Conservation (phyloP, 352 stramenopile species). For the Bremia lactucae region DNA sequence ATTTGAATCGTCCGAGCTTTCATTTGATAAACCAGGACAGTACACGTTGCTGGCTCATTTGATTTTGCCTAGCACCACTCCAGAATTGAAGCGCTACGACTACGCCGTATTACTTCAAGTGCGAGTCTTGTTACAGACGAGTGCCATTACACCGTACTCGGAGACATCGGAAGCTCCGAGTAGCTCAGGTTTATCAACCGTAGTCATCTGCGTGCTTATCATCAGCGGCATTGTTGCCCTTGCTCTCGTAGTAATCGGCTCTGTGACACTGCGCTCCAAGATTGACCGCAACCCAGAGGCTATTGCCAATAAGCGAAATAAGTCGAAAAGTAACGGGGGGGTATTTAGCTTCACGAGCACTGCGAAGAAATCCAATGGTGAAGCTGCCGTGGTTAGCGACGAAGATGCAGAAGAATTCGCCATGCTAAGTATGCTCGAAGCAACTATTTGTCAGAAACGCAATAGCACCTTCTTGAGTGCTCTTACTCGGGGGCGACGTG, state of each 20-base stretch:
- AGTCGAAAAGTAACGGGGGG: slow-evolving; percentile 13
- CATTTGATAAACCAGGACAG: slow-evolving; percentile 33
- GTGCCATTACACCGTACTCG: slow-evolving; percentile 25
- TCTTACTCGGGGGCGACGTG: slow-evolving; percentile 17
- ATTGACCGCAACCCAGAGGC: slow-evolving; percentile 17
- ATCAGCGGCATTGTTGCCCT: slow-evolving; percentile 60
- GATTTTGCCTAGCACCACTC: slow-evolving; percentile 35
- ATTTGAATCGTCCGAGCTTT: slow-evolving; percentile 48
- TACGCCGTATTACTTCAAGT: slow-evolving; percentile 51
- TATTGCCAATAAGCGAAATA: slow-evolving; percentile 11
- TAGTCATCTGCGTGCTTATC: slow-evolving; percentile 53
- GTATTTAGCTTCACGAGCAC: slow-evolving; percentile 29
- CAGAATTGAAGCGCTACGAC: slow-evolving; percentile 43
- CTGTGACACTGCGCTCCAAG: slow-evolving; percentile 50
- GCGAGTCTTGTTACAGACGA: slow-evolving; percentile 20
- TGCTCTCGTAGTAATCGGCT: slow-evolving; percentile 49
- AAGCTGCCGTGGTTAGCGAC: slow-evolving; percentile 18
- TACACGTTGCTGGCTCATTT: slow-evolving; percentile 55
- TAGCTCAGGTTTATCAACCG: slow-evolving; percentile 39
- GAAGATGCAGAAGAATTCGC: slow-evolving; percentile 60
- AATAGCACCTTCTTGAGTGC: slow-evolving; percentile 46
- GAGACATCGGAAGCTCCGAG: slow-evolving; percentile 11
- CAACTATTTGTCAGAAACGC: slow-evolving; percentile 35
- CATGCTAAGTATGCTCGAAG: slow-evolving; percentile 70
- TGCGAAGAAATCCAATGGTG: slow-evolving; percentile 14